Evolutionary conservation across 768 basidiomycete genomes (phyloP).

Genomic region (Mycena vulgaris): DNA sequence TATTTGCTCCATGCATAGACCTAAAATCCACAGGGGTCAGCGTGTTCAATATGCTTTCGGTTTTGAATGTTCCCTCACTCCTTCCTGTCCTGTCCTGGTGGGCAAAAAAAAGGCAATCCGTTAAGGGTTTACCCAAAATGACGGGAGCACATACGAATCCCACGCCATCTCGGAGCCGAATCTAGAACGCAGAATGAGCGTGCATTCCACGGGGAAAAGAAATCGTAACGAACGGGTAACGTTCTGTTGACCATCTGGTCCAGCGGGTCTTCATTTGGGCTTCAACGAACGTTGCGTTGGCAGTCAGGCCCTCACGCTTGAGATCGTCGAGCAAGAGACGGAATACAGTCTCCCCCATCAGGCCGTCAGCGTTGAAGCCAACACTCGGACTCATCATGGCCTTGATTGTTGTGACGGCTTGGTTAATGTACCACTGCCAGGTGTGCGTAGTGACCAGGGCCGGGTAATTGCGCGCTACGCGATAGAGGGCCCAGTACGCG

Average conservation of each 20-base stretch:
- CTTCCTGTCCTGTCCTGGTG: constrained; percentile 65
- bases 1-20: constrained; percentile 66
- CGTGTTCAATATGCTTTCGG: not conserved
- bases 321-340: constrained; percentile 64
- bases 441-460: constrained; percentile 60
- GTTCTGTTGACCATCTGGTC: constrained; percentile 61
- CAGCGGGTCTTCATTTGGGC: constrained; percentile 63
- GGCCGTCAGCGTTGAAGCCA: constrained; percentile 62
- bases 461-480: constrained; percentile 72
- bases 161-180: constrained; percentile 76
- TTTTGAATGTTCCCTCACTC: constrained; percentile 47
- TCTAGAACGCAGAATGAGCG: constrained; percentile 42
- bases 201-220: constrained; percentile 2
- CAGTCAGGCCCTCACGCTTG: constrained; percentile 64
- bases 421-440: constrained; percentile 73
- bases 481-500: constrained; percentile 71
- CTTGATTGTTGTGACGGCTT: constrained; percentile 64
- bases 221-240: constrained; percentile 62
- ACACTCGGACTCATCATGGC: constrained; percentile 63
- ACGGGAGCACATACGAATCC: constrained; percentile 55
- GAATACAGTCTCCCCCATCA: constrained; percentile 73
- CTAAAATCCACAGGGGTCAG: not conserved
- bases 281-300: constrained; percentile 64
- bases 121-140: not conserved
- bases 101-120: too few relatives aligned